Evolutionary conservation across 176 grass and related monocot genomes (phyloP), one percentile per base, ranked within the genome.

Genomic region (Zoysia pacifica): DNA sequence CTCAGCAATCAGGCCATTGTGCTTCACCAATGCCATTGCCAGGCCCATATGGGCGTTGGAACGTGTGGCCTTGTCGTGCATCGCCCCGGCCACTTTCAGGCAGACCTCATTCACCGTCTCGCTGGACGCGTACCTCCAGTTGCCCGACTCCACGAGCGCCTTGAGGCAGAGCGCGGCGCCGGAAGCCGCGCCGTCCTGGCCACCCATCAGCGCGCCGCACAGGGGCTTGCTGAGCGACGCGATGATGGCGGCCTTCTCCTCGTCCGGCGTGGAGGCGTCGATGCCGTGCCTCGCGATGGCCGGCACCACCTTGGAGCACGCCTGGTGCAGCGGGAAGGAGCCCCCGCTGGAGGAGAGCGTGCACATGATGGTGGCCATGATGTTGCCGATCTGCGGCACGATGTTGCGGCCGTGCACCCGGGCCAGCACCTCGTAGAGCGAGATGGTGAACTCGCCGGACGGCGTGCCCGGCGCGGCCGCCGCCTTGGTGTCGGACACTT

Each of bases 371-470:
- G 92, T 99, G 83, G 77, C 75, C 96, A 99, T 95, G 84, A 99
- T 99, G 84, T 93, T 95, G 46, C 86, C 86, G 16, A 99, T 93
- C 91, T 95, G 96, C 12, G 96, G 96, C 51, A 94, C 90, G 69
- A 98, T 98, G 75, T 95, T 99, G 53, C 89, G 90, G 62, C 96
- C 96, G 43, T 99, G 96, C 36, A 95, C 96, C 67, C 96, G 79
- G 19, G 96, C 96, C n/a, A 99, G 88, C 1, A 99, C 90, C 79
- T 99, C 96, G 64, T 99, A 99, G 4, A 99, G 92, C 39, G 96
- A 99, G 62, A 99, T 99, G 51, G 96, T 99, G 86, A 91, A 95
- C 79, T 99, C 90, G 2, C 92, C 96, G 5, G 90, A 75, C 9
- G 92, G 44, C 11, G 78, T 41, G 11, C 66, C 59, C 1, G 42